Evolutionary conservation across 2,329 filamentous ascomycete genomes (phyloP), one percentile per base, ranked within the genome.

Genomic region (Venturia aucupariae): DNA sequence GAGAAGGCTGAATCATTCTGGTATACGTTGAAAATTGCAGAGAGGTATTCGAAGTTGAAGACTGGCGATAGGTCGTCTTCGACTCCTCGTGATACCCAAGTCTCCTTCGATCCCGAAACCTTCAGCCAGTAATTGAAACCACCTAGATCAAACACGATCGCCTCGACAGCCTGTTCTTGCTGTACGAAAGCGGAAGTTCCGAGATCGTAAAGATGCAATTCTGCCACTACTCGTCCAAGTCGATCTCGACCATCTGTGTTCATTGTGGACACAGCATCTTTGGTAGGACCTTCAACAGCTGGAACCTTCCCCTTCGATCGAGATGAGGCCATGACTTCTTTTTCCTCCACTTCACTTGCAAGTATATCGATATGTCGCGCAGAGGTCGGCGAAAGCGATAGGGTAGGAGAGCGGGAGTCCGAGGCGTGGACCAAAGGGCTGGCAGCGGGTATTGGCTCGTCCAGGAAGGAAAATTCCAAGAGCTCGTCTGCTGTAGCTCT

Each of bases 1-100:
- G 94, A 99, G 75, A 92, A 95, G 4, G 94, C 93, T 1, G 89
- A 90, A 75, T 97, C 90, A 42, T 87, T 83, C 17, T 89, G 84
- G 74, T 96, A 97, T 74, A 97, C 92, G 72, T 99, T 99, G 83
- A 99, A 99, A 72, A 99, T 97, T 74, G 97, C 97, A 0, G 93
- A 97, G n/a, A 96, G 82, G 71, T 93, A 97, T 75, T 99, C 94
- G 69, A 97, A 97, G 77, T 97, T 97, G 81, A 97, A 99, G 24
- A 99, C 92, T 0, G 94, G 94, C 71, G 97, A 97, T 75, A 97
- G 91, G 70, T 99, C 94, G 7, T 90, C 88, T 38, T 92, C 81
- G 38, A 99, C 86, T 2, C 88, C 84, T 68, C 96, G 90, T 27
- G 92, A 92, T 2, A 99, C 80, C 90, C 92, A 97, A 63, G 92